A percentile compares a stretch with the other conserved stretches of the same genome.
These are phyloP conservation scores for Oenanthe sinensis DNA, from an alignment of 129 eudicot genomes.

Conservation along the genomic window DNA sequence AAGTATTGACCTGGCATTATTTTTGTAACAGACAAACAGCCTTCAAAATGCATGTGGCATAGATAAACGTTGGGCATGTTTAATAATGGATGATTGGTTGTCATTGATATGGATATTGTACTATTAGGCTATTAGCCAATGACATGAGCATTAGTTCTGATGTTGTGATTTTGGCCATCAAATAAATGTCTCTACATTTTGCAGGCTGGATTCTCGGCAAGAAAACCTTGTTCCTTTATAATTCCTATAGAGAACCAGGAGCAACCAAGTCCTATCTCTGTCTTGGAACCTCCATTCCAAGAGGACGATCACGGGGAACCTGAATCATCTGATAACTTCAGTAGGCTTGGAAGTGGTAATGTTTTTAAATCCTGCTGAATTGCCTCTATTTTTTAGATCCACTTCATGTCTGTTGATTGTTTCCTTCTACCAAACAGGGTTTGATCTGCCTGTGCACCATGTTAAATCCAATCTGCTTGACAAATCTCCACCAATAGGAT, in stretches of 20 bases:
- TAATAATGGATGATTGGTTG: not conserved
- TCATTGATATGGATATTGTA: not conserved
- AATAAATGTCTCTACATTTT: conserved; percentile 4
- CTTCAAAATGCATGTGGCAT: not conserved
- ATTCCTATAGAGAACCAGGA: conserved; percentile 59
- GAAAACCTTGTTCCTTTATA: not conserved
- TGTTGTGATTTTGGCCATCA: not conserved
- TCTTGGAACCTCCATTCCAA: conserved; percentile 66
- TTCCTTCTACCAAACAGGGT: conserved; percentile 30
- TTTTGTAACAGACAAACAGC: not conserved
- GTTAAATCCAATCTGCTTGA: conserved; percentile 63
- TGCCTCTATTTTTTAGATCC: not conserved
- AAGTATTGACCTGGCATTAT: not conserved
- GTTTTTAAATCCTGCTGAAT: not conserved
- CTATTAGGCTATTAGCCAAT: not conserved
- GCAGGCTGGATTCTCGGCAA: conserved; percentile 40
- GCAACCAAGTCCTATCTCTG: conserved; percentile 93
- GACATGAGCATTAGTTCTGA: not conserved
- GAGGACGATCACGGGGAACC: conserved; percentile 43
- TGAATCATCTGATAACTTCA: conserved; percentile 19
- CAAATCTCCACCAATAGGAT: conserved; percentile 95
- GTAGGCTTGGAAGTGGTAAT: conserved; percentile 48
- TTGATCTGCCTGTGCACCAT: conserved; percentile 19
- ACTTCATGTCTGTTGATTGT: conserved; percentile 11
- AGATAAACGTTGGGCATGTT: not conserved